Evolutionary conservation across 768 basidiomycete genomes (phyloP).

Genomic region (Tylopilus plumbeoviolaceoides): DNA sequence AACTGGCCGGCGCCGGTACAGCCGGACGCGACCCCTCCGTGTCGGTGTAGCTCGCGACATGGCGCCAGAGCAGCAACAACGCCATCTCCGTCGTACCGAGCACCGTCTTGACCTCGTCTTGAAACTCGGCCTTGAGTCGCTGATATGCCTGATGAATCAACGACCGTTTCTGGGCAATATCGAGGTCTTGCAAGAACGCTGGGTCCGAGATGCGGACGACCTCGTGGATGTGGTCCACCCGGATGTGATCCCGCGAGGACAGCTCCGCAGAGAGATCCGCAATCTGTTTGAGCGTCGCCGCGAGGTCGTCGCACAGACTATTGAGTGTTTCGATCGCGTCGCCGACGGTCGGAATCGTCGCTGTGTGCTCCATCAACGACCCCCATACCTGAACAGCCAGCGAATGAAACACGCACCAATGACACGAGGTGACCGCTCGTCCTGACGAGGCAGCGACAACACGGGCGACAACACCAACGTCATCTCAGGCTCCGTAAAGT

Average conservation of each 20-base stretch:
- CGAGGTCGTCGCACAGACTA: constrained; percentile 57
- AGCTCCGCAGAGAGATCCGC: constrained; percentile 67
- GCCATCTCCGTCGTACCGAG: constrained; percentile 72
- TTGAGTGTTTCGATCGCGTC: constrained; percentile 68
- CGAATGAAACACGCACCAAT: constrained; percentile 39
- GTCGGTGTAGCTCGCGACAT: constrained; percentile 61
- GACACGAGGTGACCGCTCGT: constrained; percentile 55
- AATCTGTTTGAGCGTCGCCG: constrained; percentile 60
- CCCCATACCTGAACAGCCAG: not conserved
- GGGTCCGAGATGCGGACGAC: constrained; percentile 50
- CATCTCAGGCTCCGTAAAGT: constrained; percentile 78
- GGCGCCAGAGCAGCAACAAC: constrained; percentile 76
- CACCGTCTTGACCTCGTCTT: constrained; percentile 47
- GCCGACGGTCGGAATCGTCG: constrained; percentile 72
- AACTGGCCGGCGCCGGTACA: constrained; percentile 23
- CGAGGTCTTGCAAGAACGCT: constrained; percentile 59
- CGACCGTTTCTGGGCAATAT: constrained; percentile 63
- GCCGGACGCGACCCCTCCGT: constrained; percentile 19
- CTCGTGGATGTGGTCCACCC: constrained; percentile 68
- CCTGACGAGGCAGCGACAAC: constrained; percentile 50
- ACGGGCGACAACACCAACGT: constrained; percentile 68
- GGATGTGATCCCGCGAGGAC: constrained; percentile 63
- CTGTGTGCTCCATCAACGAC: constrained; percentile 32
- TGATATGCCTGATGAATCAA: constrained; percentile 63
- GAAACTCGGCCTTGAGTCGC: constrained; percentile 37